A percentile compares a stretch with the other conserved stretches of the same genome.
Conservation (phyloP, 2,329 filamentous ascomycete genomes). For the Cytospora chrysosperma region DNA sequence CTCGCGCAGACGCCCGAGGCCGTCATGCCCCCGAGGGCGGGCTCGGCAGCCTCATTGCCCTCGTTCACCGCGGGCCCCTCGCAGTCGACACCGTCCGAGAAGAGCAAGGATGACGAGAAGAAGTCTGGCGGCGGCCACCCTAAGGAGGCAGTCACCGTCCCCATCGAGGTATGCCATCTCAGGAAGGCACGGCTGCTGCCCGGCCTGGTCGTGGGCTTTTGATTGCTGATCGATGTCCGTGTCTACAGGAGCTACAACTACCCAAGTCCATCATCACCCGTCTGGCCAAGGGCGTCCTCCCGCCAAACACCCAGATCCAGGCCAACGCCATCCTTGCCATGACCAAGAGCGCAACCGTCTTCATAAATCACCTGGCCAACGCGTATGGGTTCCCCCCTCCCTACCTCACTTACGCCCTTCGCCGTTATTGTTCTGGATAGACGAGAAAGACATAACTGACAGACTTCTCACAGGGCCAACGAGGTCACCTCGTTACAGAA, state of each 20-base stretch:
- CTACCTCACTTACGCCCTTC: neutral
- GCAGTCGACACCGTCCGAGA: constrained; percentile 26
- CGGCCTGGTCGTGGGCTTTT: neutral
- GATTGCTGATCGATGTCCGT: neutral
- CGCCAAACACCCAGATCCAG: constrained; percentile 79
- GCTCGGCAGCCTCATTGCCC: constrained; percentile 25
- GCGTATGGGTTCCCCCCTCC: constrained; percentile 56
- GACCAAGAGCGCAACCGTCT: constrained; percentile 79
- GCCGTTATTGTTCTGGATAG: too few relatives aligned
- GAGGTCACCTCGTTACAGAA: constrained; percentile 64
- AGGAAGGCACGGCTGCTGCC: neutral
- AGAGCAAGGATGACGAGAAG: constrained; percentile 36
- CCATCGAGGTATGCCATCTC: constrained; percentile 50
- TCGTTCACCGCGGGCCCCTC: constrained; percentile 4
- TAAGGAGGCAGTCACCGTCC: constrained; percentile 48
- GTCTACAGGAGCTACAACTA: constrained; percentile 65
- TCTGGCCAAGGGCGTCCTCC: constrained; percentile 76
- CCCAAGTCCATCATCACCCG: constrained; percentile 80
- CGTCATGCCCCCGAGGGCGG: constrained; percentile 28
- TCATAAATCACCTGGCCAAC: constrained; percentile 75
- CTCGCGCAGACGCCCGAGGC: constrained; percentile 20
- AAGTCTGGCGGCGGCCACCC: constrained; percentile 32
- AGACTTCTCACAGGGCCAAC: constrained; percentile 58
- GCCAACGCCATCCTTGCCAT: constrained; percentile 77
- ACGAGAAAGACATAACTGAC: neutral